phyloP scores from a whole-genome alignment of 2,329 filamentous ascomycete genomes.

The Fonsecaea pedrosoi region DNA sequence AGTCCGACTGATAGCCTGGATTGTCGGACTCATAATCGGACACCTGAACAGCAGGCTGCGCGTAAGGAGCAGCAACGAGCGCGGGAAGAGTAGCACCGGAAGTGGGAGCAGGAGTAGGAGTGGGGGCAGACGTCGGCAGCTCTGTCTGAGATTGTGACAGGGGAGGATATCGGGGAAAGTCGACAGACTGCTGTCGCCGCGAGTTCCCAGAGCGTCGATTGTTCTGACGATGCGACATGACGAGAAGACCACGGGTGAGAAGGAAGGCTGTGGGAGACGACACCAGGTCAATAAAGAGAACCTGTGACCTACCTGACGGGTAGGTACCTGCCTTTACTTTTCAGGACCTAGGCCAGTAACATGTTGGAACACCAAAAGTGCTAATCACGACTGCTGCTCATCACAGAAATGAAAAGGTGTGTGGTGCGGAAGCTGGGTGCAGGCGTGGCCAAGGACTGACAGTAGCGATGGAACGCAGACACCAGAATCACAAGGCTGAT shows the following conservation, averaged over 20 bases:
- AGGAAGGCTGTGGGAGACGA: slow-evolving; percentile 21
- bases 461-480: no score
- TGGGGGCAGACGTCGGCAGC: slow-evolving; percentile 4
- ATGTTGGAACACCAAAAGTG: neutral
- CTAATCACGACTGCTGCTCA: neutral
- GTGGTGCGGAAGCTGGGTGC: neutral
- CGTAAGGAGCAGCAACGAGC: slow-evolving; percentile 7
- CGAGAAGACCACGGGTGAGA: neutral
- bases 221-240: slow-evolving; percentile 32
- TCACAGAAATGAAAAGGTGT: neutral
- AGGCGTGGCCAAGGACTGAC: no score
- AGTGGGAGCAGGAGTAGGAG: slow-evolving; percentile 1
- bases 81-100: slow-evolving; percentile 6
- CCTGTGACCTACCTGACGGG: slow-evolving; percentile 30
- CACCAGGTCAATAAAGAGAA: slow-evolving; percentile 23
- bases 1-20: slow-evolving; percentile 55
- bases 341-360: slow-evolving; percentile 6
- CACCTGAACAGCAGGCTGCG: slow-evolving; percentile 24
- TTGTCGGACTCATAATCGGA: slow-evolving; percentile 72
- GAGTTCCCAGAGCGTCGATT: slow-evolving; percentile 33
- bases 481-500: neutral
- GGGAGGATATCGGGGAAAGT: slow-evolving; percentile 39
- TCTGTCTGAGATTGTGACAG: slow-evolving; percentile 29
- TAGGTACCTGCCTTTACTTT: slow-evolving; percentile 24
- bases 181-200: slow-evolving; percentile 40